A percentile compares a stretch with the other conserved stretches of the same genome.
Evolutionary conservation across 1,284 basidiomycete genomes (phyloP).

Genomic region (Ceratobasidium sp.): DNA sequence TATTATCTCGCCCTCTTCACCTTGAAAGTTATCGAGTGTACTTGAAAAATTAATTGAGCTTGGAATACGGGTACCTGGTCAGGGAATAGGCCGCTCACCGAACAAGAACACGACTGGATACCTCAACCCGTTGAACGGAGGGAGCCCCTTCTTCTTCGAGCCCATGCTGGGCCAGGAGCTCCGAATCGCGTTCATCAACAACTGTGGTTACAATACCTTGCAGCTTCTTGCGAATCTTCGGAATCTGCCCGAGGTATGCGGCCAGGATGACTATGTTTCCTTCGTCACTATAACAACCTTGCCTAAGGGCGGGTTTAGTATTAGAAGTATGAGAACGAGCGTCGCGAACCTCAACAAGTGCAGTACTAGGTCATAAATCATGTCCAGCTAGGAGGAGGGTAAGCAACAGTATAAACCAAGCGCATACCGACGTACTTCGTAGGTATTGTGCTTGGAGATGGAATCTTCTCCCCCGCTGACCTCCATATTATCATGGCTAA

Average conservation of each 20-base stretch:
- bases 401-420: too few species aligned
- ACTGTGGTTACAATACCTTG: conserved; percentile 64
- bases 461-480: conserved; percentile 65
- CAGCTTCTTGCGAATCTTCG: conserved; percentile 65
- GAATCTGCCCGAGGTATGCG: conserved; percentile 67
- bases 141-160: conserved; percentile 53
- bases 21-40: conserved; percentile 79
- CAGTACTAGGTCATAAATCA: conserved; percentile 75
- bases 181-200: conserved; percentile 75
- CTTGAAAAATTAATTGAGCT: conserved; percentile 55
- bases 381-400: conserved; percentile 61
- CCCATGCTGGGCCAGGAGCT: conserved; percentile 62
- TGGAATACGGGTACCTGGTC: not conserved
- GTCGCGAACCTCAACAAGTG: conserved; percentile 66
- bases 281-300: not conserved
- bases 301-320: not conserved
- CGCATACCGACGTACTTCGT: conserved; percentile 62
- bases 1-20: conserved; percentile 61
- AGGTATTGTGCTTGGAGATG: conserved; percentile 69
- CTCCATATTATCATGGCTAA: conserved; percentile 66
- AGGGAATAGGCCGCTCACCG: conserved; percentile 17
- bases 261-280: not conserved
- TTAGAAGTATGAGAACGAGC: not conserved
- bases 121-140: conserved; percentile 60
- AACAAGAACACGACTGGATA: conserved; percentile 60